These are phyloP conservation scores for Novymonas esmeraldas DNA, from an alignment of 208 protist species.

Conservation along the genomic window DNA sequence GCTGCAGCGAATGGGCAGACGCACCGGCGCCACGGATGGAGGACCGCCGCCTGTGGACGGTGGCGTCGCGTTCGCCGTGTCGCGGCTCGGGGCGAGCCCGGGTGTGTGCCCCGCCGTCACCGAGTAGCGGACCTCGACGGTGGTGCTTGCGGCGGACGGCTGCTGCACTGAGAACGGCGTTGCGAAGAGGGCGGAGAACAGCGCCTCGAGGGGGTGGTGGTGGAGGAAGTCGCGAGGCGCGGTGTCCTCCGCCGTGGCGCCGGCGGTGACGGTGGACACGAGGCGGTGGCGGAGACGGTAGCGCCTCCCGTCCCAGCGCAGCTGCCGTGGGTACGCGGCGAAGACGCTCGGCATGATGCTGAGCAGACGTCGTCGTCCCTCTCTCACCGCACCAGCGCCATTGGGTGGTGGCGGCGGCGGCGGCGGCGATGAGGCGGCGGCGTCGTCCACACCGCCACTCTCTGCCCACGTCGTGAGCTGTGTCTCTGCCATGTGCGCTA, in stretches of 20 bases:
- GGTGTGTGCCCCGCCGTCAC: slow-evolving; percentile 4
- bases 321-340: slow-evolving; percentile 27
- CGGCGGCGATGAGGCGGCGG: not conserved
- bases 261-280: not conserved
- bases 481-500: slow-evolving; percentile 12
- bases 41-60: slow-evolving; percentile 6
- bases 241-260: not conserved
- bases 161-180: slow-evolving; percentile 13
- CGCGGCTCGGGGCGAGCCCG: slow-evolving; percentile 2
- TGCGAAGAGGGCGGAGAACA: slow-evolving; percentile 33
- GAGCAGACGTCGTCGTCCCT: slow-evolving; percentile 5
- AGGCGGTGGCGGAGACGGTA: slow-evolving; percentile 24
- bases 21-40: not conserved
- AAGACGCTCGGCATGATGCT: slow-evolving; percentile 30
- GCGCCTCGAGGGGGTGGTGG: slow-evolving; percentile 49
- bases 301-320: slow-evolving; percentile 36
- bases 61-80: not conserved
- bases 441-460: not conserved
- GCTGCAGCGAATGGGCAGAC: slow-evolving; percentile 11
- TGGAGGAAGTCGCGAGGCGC: not conserved
- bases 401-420: no score
- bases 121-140: slow-evolving; percentile 11
- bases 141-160: not conserved
- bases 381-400: not conserved
- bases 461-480: slow-evolving; percentile 3